Evolutionary conservation across 192 early-diverging fungal genomes (phyloP), one percentile per base, ranked within the genome.

Genomic region (Lobulomyces angularis): DNA sequence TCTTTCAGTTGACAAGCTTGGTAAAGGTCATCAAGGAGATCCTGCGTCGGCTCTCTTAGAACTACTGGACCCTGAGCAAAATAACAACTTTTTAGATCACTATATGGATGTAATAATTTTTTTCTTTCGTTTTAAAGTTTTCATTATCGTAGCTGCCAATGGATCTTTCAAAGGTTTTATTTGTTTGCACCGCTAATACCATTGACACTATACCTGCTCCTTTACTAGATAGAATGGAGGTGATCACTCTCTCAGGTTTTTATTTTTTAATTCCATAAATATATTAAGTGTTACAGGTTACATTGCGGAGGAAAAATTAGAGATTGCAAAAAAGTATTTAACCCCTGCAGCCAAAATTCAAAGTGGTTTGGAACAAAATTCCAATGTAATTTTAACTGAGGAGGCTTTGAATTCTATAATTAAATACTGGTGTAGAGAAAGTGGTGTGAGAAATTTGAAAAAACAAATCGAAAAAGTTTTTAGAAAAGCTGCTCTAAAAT

Each of bases 31-130:
- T 45, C 95, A 98, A 58, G 95, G 95, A 48, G 91, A 98, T 43
- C 91, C 91, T 8, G 84, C 95, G 0, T 94, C 90, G 4, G 95
- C 95, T 5, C 71, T 98, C 33, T 61, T 98, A 2, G 95, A 98
- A 61, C 64, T 98, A 27, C 64, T 98, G 11, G 95, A 98, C 41
- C 95, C 95, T 8, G 95, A 98, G 55, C 95, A 98, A 56, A 98
- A 98, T 61, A 73, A 65, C 32, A 82, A 86, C 2, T 98, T 98
- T 68, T 72, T 98, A 42, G 95, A 98, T 64, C 95, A 98, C 61
- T 98, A 98, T 74, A 91, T 98, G 89, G 95, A 98, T 60, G 85
- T 98, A n/a, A n/a, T n/a, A n/a, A n/a, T n/a, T n/a, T n/a, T n/a
- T n/a, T n/a, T n/a, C n/a, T n/a, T n/a, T 16, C n/a, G n/a, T n/a